Evolutionary conservation across 2,329 filamentous ascomycete genomes (phyloP), one percentile per base, ranked within the genome.

Genomic region (Huntiella bhutanensis): DNA sequence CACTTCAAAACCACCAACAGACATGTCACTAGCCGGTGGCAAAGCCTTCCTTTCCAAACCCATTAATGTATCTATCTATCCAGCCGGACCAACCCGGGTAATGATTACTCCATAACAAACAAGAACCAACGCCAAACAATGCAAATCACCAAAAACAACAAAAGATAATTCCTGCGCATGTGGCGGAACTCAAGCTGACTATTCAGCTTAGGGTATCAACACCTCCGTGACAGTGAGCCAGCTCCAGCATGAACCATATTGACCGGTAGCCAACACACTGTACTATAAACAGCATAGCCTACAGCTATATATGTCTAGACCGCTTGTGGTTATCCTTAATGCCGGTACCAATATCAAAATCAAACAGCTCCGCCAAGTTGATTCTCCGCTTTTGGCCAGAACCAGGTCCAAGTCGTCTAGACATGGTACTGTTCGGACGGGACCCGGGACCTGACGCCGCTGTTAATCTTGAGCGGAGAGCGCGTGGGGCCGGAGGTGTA

Each of bases 321-420:
- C 72, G 62, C 57, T 76, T 76, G 37, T 63, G 60, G 33, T 78
- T 79, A 37, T 83, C 79, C 56, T 79, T 80, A 38, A 72, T 72
- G 49, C 71, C 67, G 32, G 70, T 70, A 43, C 81, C 59, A 52
- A 73, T 75, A 45, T 75, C 73, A 5, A 82, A 64, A 55, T 84
- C 80, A 56, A 86, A 86, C 46, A 85, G 77, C 55, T 87, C 82
- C 17, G 75, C 73, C 55, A 82, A 71, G 54, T 82, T 80, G 53
- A 83, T 70, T 54, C 80, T 73, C 37, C 82, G 71, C 60, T 88
- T 88, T 53, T 75, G 70, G 1, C 82, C 82, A 6, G 79, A 73
- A 5, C 74, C 76, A 49, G 70, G 70, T 4, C 76, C 75, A 6
- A 82, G 62, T 41, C 70, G 66, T 52, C 59, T 15, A 52, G 51